phyloP scores from a whole-genome alignment of 192 early-diverging fungal species.

The Coemansia sp. region DNA sequence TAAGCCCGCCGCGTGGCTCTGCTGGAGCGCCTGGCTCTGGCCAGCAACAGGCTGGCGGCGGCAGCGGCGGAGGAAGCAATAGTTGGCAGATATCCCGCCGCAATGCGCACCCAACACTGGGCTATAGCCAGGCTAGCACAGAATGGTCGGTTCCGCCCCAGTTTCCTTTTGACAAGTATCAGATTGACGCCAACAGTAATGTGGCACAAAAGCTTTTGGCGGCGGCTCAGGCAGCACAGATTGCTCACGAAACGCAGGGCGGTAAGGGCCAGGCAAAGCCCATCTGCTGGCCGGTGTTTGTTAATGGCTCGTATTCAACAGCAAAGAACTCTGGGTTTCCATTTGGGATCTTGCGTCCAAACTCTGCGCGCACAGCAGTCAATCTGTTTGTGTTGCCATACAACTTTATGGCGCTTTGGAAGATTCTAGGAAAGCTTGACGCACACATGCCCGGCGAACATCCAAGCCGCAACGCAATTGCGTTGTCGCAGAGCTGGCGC shows the following conservation, averaged over 20 bases:
- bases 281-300: constrained; percentile 59
- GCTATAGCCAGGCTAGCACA: constrained; percentile 57
- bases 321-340: constrained; percentile 62
- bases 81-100: constrained; percentile 51
- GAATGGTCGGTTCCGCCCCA: constrained; percentile 64
- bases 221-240: constrained; percentile 42
- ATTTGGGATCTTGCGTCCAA: constrained; percentile 75
- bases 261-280: constrained; percentile 60
- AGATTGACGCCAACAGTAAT: constrained; percentile 61
- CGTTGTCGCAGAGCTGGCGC: constrained; percentile 53
- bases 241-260: constrained; percentile 43
- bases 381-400: constrained; percentile 77
- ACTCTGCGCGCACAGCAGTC: constrained; percentile 63
- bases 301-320: constrained; percentile 62
- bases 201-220: constrained; percentile 64
- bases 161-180: constrained; percentile 78
- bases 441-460: constrained; percentile 32
- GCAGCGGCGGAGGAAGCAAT: background rate
- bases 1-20: constrained; percentile 19
- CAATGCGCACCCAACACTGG: constrained; percentile 66
- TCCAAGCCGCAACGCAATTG: constrained; percentile 16
- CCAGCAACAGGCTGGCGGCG: background rate
- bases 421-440: constrained; percentile 58
- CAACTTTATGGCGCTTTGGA: constrained; percentile 76
- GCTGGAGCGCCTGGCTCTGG: constrained; percentile 4